phyloP scores from a whole-genome alignment of 495 filamentous ascomycete species.

The Venustampulla echinocandica region DNA sequence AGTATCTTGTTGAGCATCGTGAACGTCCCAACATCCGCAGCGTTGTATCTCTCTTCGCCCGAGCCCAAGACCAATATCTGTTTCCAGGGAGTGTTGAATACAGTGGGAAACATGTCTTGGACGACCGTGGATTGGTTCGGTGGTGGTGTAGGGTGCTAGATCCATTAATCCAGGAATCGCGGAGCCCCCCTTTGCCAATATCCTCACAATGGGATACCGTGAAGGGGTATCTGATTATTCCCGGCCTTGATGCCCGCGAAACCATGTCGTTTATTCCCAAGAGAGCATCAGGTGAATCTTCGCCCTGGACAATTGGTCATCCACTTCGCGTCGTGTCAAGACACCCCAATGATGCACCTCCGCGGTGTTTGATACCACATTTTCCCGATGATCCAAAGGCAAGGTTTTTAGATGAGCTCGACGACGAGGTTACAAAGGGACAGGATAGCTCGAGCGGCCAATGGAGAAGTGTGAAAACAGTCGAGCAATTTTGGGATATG shows the following conservation, averaged over 20 bases:
- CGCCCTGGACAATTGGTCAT: constrained; percentile 45
- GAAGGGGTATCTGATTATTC: constrained; percentile 76
- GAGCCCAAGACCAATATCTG: constrained; percentile 88
- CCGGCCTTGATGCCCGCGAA: constrained; percentile 72
- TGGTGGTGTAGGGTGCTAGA: constrained; percentile 94
- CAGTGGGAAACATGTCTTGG: constrained; percentile 78
- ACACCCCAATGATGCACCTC: constrained; percentile 55
- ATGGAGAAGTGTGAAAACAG: constrained; percentile 73
- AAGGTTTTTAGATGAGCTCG: constrained; percentile 79
- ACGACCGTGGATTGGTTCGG: constrained; percentile 77
- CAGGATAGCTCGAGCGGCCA: constrained; percentile 41
- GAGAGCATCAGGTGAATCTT: constrained; percentile 24
- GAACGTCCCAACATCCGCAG: constrained; percentile 59
- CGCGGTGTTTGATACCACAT: constrained; percentile 75
- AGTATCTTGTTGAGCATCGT: constrained; percentile 58
- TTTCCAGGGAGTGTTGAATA: constrained; percentile 90
- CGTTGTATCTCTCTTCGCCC: constrained; percentile 84
- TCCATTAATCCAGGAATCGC: constrained; percentile 47
- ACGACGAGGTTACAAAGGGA: constrained; percentile 60
- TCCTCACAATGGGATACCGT: constrained; percentile 29
- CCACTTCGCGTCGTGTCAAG: constrained; percentile 49
- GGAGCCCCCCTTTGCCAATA: background rate
- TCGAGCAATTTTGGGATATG: constrained; percentile 97
- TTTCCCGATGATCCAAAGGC: constrained; percentile 97
- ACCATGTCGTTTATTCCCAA: constrained; percentile 50